These are phyloP conservation scores for Argentina anserina DNA, from an alignment of 306 rosid genomes.

Conservation along the genomic window DNA sequence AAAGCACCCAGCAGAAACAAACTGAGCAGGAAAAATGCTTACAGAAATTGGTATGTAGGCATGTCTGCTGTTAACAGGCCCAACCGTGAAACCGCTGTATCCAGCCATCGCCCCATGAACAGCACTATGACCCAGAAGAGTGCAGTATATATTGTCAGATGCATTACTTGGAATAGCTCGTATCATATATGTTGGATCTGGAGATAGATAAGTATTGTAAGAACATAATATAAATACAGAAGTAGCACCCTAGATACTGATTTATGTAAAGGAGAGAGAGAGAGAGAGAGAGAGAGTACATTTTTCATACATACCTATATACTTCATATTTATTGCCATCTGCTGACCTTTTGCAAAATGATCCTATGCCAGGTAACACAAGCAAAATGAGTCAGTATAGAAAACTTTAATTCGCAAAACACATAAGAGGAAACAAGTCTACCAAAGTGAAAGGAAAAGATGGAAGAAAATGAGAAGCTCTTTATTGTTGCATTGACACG, in stretches of 20 bases:
- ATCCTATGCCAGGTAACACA: constrained; percentile 43
- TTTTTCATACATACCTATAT: constrained; percentile 58
- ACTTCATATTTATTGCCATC: constrained; percentile 78
- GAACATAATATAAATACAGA: not conserved
- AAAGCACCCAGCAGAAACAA: constrained; percentile 11
- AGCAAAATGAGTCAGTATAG: constrained; percentile 16
- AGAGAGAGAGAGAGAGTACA: not conserved
- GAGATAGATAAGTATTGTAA: constrained; percentile 15
- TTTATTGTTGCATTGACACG: not conserved
- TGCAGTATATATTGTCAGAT: constrained; percentile 88
- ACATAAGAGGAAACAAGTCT: constrained; percentile 19
- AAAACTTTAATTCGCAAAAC: constrained; percentile 13
- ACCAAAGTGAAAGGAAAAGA: not conserved
- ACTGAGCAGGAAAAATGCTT: constrained; percentile 39
- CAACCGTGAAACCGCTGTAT: constrained; percentile 83
- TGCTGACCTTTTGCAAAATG: constrained; percentile 56
- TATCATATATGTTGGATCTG: constrained; percentile 98
- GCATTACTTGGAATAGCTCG: constrained; percentile 98
- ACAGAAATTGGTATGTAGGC: constrained; percentile 89
- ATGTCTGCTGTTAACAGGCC: constrained; percentile 82
- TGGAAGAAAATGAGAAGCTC: not conserved
- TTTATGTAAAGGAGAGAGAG: not conserved
- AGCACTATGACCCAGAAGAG: constrained; percentile 95
- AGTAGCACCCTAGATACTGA: not conserved
- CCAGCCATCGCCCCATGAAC: constrained; percentile 99